Percentiles rank a stretch among this genome's conserved stretches.
phyloP scores from a whole-genome alignment of 352 stramenopile genomes.

The Phytophthora niederhauseri region DNA sequence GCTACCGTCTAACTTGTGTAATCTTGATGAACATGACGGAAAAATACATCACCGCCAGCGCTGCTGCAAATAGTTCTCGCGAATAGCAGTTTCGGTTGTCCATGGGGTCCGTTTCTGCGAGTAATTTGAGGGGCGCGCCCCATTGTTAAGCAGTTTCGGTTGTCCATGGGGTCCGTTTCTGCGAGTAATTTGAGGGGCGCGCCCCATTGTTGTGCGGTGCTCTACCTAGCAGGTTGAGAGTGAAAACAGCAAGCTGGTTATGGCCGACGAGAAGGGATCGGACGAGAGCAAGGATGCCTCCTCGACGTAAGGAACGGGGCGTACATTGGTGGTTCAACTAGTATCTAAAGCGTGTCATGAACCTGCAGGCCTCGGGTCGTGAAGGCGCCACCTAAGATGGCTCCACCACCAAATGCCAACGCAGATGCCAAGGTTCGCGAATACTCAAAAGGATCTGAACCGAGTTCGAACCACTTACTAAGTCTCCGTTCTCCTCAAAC shows the following conservation, averaged over 20 bases:
- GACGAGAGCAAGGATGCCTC: constrained; percentile 37
- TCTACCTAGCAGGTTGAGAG: background rate
- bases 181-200: constrained; percentile 14
- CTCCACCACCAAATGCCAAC: constrained; percentile 29
- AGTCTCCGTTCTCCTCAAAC: background rate
- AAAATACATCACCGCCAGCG: background rate
- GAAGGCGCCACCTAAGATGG: constrained; percentile 49
- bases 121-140: constrained; percentile 14
- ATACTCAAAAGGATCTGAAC: background rate
- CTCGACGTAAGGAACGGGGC: constrained; percentile 25
- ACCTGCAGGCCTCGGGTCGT: constrained; percentile 28
- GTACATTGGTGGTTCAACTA: background rate
- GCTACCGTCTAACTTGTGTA: background rate
- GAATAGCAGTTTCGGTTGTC: constrained; percentile 13
- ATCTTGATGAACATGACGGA: background rate
- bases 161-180: constrained; percentile 18
- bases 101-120: constrained; percentile 19
- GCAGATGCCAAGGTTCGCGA: constrained; percentile 40
- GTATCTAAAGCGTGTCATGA: background rate
- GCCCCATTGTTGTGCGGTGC: constrained; percentile 3
- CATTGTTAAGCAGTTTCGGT: constrained; percentile 15
- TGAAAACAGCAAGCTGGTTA: constrained; percentile 12
- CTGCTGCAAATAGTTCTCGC: constrained; percentile 20
- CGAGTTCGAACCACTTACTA: background rate
- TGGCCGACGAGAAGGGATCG: constrained; percentile 45